Base-by-base conservation (phyloP, 371 early-diverging fungal species). In the Sporodiniella umbellata region DNA sequence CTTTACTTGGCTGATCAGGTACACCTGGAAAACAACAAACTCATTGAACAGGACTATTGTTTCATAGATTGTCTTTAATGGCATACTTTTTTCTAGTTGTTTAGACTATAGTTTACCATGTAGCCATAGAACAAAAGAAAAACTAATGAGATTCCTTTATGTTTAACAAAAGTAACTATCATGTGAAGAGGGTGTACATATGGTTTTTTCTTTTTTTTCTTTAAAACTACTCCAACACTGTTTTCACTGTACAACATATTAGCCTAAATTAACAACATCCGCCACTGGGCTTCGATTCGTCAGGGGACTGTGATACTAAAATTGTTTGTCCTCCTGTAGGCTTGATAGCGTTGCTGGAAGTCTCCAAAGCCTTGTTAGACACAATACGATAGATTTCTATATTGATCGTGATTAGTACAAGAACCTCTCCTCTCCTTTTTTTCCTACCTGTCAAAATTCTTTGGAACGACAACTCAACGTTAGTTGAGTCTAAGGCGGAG, bases 331-430 rank as follows among this genome's bases (percentile, higher is more conserved):
- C 88, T 50, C 85, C 78, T 23, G 87, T 85, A 6, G 88, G 88
- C 38, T 83, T 80, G 38, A 83, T 81, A 19, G 77, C 78, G 59
- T 88, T 85, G 57, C 75, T 79, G 37, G 76, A 81, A 22, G 70
- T 78, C 65, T 88, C 94, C 43, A 95, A 72, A 10, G 93, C 92
- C 72, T 93, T 94, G 86, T 88, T 92, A 51, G 96, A 93, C 11
- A 90, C 92, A 55, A 91, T 89, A 44, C 88, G 85, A 72, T 93
- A 92, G 53, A 93, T 93, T 78, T 93, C 95, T 87, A 48, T 19
- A 45, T 37, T 38, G 12, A 31, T 47, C 33, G 21, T 33, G 8
- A 5, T 33, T 26, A 25, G 8, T 33, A 33, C n/a, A n/a, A n/a
- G 30, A 28, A 10, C 30, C 30, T 28, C 30, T 7, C 30, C 30